Evolutionary conservation across 768 basidiomycete genomes (phyloP), one percentile per base, ranked within the genome.

Genomic region (Lentinus brumalis): DNA sequence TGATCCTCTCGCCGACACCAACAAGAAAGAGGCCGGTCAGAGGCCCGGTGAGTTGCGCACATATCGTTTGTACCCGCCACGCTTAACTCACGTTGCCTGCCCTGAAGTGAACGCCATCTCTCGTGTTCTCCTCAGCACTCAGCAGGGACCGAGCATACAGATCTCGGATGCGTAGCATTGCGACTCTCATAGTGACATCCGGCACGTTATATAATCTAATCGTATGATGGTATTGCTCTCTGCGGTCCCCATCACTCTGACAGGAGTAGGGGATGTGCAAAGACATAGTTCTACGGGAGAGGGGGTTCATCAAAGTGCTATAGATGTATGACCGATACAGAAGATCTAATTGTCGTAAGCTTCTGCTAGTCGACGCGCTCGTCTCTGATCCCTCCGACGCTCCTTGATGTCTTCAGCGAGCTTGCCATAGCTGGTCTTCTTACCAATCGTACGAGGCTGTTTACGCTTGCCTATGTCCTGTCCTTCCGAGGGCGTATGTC

Each of bases 81-180:
- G 21, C 9, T 4, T 45, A 8, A n/a, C 41, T 53, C 14, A 49
- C 52, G 32, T 21, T 45, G 15, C 30, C 40, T 57, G 9, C 15
- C 30, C 40, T 57, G 9, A 64, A 92, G 91, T 86, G 53, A 92
- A 88, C 40, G 79, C 86, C 9, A 92, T 97, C 69, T 81, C 78
- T n/a, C 87, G 86, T 65, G 89, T 95, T 26, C 80, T 92, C 68
- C 83, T 97, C 42, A 96, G 92, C 73, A 91, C 94, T 29, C 84
- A 83, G 31, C 88, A 89, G 67, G 93, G 93, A 16, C 95, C 94
- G n/a, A 90, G 91, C 15, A 95, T 97, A 73, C 89, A 85, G 68
- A 83, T 97, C 74, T 83, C 85, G 57, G 94, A 95, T 78, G 79
- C 83, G 62, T 91, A 82, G 74, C 61, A 42, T 38, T 31, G n/a